Base-by-base conservation (phyloP, 345 rosid genomes). In the Brassica carinata region DNA sequence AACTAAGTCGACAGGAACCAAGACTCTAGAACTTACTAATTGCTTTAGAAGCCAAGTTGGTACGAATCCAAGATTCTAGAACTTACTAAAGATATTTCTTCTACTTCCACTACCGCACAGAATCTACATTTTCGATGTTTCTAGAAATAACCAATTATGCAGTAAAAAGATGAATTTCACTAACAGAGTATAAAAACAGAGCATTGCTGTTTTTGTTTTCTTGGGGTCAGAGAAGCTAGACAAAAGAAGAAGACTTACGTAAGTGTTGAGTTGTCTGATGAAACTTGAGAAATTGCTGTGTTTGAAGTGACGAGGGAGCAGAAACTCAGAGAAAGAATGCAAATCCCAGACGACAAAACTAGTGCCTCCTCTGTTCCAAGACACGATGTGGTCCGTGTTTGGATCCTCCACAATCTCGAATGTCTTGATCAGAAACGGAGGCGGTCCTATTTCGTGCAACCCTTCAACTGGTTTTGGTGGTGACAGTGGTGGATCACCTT, bases 371-470 rank as follows among this genome's bases (percentile, higher is more conserved):
- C 88, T 85, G 85, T 88, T 88, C 99, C 99, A 95, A 45, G 94
- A 91, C 40, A 95, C 88, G 67, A 93, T 84, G 66, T 83, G 83
- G 74, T 91, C 89, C 0, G 92, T 90, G 67, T 51, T 77, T 7
- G 87, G 88, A 70, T 93, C 96, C 33, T 95, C 98, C 65, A 89
- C 96, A 85, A 95, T 88, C 62, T 95, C 99, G 40, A 86, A 93
- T 9, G 99, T 89, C 84, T 95, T 95, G 15, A 88, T 82, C 40
- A 95, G 86, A 78, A 95, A 95, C 13, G 99, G 98, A 45, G 98
- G 91, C 9, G 98, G 96, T 9, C 92, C 99, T 5, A 83, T 27
- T 36, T 95, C 99, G 59, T 90, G 87, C 7, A 95, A 89, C 3
- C 96, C 94, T 73, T 92, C 97, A 79, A 87, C 75, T 34, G 99